Evolutionary conservation across 2,329 filamentous ascomycete genomes (phyloP).

Genomic region (Fusarium zealandicum): DNA sequence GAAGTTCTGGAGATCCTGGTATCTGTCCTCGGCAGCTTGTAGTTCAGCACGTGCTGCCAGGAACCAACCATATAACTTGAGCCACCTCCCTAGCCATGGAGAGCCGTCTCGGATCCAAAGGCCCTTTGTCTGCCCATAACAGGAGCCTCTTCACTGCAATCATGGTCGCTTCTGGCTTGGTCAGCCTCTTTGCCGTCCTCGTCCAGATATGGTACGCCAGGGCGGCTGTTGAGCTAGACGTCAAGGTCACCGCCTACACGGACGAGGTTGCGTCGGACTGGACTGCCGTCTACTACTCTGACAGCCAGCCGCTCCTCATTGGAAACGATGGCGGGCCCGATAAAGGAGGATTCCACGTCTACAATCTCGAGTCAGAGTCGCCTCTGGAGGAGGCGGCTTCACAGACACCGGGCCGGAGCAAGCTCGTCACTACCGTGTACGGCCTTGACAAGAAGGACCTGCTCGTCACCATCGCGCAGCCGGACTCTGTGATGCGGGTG

Average conservation of each 20-base stretch:
- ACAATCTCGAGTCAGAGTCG: slow-evolving; percentile 42
- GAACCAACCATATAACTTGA: slow-evolving; percentile 16
- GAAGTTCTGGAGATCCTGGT: neutral
- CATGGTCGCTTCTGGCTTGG: slow-evolving; percentile 33
- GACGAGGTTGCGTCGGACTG: slow-evolving; percentile 51
- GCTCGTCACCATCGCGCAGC: slow-evolving; percentile 51
- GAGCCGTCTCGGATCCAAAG: neutral
- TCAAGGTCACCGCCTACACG: slow-evolving; percentile 47
- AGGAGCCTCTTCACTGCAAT: slow-evolving; percentile 15
- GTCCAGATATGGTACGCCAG: slow-evolving; percentile 24
- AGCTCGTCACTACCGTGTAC: slow-evolving; percentile 52
- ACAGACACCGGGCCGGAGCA: slow-evolving; percentile 53
- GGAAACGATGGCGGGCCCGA: slow-evolving; percentile 55
- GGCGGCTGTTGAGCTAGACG: slow-evolving; percentile 33
- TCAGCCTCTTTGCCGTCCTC: slow-evolving; percentile 31
- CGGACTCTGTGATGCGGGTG: slow-evolving; percentile 52
- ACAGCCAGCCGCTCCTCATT: slow-evolving; percentile 47
- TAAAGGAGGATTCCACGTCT: slow-evolving; percentile 53
- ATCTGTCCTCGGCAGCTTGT: neutral
- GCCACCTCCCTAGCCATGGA: neutral
- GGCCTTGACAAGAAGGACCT: slow-evolving; percentile 48
- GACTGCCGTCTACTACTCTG: slow-evolving; percentile 51
- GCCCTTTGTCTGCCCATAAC: neutral
- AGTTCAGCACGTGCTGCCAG: slow-evolving; percentile 6
- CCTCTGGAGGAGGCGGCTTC: slow-evolving; percentile 44